Conservation (phyloP, 768 basidiomycete genomes). For the Boletus fagicola region DNA sequence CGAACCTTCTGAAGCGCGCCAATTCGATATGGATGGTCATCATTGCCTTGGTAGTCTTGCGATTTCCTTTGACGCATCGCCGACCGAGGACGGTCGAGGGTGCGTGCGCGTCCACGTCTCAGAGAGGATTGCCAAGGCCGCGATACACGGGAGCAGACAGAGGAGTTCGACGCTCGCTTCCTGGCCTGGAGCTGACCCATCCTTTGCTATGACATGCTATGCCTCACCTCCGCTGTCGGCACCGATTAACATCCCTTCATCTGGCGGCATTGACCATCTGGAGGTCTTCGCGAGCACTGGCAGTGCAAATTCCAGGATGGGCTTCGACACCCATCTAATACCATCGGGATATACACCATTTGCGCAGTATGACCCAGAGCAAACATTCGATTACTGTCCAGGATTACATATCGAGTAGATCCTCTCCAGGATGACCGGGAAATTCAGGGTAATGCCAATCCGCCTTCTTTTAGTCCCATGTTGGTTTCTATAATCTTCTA, state of each 20-base stretch:
- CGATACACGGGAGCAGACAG: constrained; percentile 17
- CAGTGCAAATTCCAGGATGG: constrained; percentile 27
- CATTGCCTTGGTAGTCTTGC: constrained; percentile 55
- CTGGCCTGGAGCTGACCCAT: constrained; percentile 25
- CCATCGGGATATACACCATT: constrained; percentile 32
- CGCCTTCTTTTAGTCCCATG: neutral
- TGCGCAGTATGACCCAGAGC: constrained; percentile 27
- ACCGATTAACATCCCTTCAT: constrained; percentile 35
- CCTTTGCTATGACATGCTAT: constrained; percentile 23
- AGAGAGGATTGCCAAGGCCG: constrained; percentile 32
- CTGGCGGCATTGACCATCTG: constrained; percentile 32
- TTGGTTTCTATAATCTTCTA: constrained; percentile 4
- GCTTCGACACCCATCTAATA: constrained; percentile 25
- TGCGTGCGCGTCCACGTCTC: constrained; percentile 70
- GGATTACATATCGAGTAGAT: constrained; percentile 26
- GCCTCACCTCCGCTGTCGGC: constrained; percentile 38
- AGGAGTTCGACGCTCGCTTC: constrained; percentile 22
- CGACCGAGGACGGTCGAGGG: constrained; percentile 66
- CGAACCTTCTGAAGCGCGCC: too few relatives aligned
- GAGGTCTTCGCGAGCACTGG: constrained; percentile 65
- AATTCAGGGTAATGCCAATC: neutral
- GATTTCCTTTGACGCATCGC: constrained; percentile 69
- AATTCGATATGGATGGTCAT: too few relatives aligned
- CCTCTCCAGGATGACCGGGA: neutral
- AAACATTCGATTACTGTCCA: constrained; percentile 31